phyloP scores from a whole-genome alignment of 2,329 filamentous ascomycete genomes.

The Aquanectria penicillioides region DNA sequence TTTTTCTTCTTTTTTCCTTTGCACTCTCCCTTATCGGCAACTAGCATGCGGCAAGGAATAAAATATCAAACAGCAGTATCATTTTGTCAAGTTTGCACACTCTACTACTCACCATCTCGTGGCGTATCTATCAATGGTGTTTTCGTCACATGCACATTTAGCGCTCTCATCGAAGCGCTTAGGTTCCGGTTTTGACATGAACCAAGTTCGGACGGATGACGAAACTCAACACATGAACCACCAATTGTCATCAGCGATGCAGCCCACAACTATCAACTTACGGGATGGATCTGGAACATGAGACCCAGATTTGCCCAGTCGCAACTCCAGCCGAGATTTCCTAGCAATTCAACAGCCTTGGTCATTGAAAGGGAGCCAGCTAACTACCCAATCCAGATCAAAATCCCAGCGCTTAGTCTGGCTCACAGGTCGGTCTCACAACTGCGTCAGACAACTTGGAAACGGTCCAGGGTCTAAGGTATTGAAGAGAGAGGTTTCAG shows the following conservation, averaged over 20 bases:
- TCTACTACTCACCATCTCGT: too few species aligned
- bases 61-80: too few species aligned
- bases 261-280: neutral
- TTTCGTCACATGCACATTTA: too few species aligned
- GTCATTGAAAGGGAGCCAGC: neutral
- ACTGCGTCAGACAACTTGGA: neutral
- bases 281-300: neutral
- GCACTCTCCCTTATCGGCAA: too few species aligned
- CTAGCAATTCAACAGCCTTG: neutral
- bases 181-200: too few species aligned
- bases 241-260: neutral
- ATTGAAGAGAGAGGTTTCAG: neutral
- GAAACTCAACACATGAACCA: neutral
- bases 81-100: too few species aligned
- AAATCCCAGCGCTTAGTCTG: neutral
- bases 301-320: neutral
- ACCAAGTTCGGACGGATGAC: neutral
- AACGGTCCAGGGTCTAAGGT: neutral
- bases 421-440: slow-evolving; percentile 1
- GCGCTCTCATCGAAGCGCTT: too few species aligned
- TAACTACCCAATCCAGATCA: neutral
- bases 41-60: too few species aligned
- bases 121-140: too few species aligned
- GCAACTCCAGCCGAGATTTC: neutral
- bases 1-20: too few species aligned